These are phyloP conservation scores for Nothophytophthora sp. DNA, from an alignment of 352 stramenopile genomes.

Conservation along the genomic window DNA sequence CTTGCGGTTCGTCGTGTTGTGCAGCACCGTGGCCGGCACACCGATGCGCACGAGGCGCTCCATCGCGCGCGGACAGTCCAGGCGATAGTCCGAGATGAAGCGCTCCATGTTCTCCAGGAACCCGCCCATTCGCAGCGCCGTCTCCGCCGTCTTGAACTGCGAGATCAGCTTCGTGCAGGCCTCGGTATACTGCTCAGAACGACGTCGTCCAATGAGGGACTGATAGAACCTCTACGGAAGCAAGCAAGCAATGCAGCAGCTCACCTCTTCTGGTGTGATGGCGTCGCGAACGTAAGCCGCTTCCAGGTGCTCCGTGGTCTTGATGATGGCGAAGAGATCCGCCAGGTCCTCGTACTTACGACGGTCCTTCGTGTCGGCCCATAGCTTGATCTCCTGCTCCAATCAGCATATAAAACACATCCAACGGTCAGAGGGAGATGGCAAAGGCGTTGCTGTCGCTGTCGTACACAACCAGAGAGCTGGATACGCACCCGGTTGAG, in stretches of 20 bases:
- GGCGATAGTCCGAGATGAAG: slow-evolving; percentile 95
- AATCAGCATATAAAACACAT: neutral
- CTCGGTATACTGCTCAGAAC: slow-evolving; percentile 93
- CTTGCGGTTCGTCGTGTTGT: slow-evolving; percentile 80
- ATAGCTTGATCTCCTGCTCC: slow-evolving; percentile 75
- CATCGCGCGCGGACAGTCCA: slow-evolving; percentile 95
- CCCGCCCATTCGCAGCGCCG: slow-evolving; percentile 81
- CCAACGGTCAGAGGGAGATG: neutral
- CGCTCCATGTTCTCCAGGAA: slow-evolving; percentile 68
- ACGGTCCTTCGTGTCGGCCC: slow-evolving; percentile 82
- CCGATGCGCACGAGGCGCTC: slow-evolving; percentile 95
- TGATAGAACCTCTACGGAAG: neutral
- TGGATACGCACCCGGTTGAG: slow-evolving; percentile 27
- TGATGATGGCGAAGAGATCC: slow-evolving; percentile 97
- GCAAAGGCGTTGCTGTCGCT: neutral
- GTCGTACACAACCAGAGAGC: neutral
- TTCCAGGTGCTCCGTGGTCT: slow-evolving; percentile 97
- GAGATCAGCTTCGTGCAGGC: slow-evolving; percentile 98
- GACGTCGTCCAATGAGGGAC: too few species aligned
- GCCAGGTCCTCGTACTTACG: slow-evolving; percentile 89
- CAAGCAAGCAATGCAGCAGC: too few species aligned
- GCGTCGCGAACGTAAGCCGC: slow-evolving; percentile 96
- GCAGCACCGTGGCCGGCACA: slow-evolving; percentile 92
- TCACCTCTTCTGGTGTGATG: slow-evolving; percentile 92
- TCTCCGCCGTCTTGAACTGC: slow-evolving; percentile 98